phyloP scores from a whole-genome alignment of 805 yeast species.

The Lachancea sp. region DNA sequence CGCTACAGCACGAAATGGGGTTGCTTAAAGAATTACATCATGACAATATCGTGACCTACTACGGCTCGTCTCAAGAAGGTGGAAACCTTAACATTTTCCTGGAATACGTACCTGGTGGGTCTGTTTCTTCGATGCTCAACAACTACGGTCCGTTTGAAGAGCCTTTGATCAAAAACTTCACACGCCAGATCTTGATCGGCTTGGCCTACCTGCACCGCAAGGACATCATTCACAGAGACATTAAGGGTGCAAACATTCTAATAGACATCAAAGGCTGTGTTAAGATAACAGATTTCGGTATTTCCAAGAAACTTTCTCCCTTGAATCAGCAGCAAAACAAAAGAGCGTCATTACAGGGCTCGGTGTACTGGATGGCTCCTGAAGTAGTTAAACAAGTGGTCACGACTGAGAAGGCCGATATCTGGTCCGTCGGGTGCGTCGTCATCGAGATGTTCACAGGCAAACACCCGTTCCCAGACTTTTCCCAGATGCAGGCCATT shows the following conservation, averaged over 20 bases:
- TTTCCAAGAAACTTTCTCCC: constrained; percentile 63
- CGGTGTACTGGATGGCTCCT: constrained; percentile 99
- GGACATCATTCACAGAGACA: constrained; percentile 78
- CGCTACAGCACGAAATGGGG: constrained; percentile 74
- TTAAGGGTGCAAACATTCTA: constrained; percentile 81
- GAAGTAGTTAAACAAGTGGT: constrained; percentile 93
- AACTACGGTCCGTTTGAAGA: constrained; percentile 80
- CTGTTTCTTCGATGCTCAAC: constrained; percentile 60
- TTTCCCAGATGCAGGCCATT: constrained; percentile 94
- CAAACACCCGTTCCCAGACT: constrained; percentile 90
- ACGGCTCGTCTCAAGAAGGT: constrained; percentile 78
- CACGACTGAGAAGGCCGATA: constrained; percentile 87
- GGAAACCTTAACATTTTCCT: constrained; percentile 69
- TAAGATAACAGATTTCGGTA: constrained; percentile 83
- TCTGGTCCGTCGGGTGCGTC: constrained; percentile 95
- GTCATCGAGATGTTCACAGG: constrained; percentile 95
- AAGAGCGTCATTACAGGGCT: constrained; percentile 86
- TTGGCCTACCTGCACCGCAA: constrained; percentile 66
- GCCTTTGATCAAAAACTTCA: constrained; percentile 62
- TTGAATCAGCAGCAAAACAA: constrained; percentile 38
- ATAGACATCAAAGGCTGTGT: constrained; percentile 77
- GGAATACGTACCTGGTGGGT: constrained; percentile 70
- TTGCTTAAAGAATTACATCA: constrained; percentile 75
- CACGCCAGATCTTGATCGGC: constrained; percentile 71
- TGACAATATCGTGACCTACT: constrained; percentile 85